These are phyloP conservation scores for Angophora floribunda DNA, from an alignment of 345 rosid genomes.

Conservation along the genomic window DNA sequence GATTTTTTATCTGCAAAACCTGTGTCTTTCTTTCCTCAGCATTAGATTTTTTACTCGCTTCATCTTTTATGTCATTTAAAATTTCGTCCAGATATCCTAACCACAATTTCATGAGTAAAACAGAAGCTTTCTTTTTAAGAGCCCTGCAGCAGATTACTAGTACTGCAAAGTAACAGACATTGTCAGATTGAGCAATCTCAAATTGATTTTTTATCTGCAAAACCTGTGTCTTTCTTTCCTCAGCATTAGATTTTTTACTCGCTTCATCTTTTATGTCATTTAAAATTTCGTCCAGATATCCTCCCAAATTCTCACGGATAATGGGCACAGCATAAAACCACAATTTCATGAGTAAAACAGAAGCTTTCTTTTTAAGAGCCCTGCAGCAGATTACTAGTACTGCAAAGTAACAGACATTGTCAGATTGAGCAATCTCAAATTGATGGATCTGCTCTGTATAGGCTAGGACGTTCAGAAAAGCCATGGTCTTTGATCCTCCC, in stretches of 20 bases:
- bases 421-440: background rate
- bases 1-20: too few species aligned
- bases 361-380: background rate
- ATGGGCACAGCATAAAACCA: background rate
- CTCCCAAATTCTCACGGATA: background rate
- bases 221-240: background rate
- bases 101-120: too few species aligned
- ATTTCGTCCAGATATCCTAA: background rate
- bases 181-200: too few species aligned
- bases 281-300: background rate
- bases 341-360: background rate
- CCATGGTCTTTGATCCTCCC: conserved; percentile 20
- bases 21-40: background rate
- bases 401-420: background rate
- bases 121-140: too few species aligned
- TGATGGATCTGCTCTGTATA: background rate
- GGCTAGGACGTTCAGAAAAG: conserved; percentile 6
- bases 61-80: background rate
- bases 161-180: too few species aligned
- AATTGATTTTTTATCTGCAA: too few species aligned
- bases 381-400: background rate
- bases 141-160: too few species aligned
- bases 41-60: background rate
- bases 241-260: background rate
- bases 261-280: background rate